These are phyloP conservation scores for Wickerhamiella cacticola DNA, from an alignment of 805 yeast species.

Conservation along the genomic window DNA sequence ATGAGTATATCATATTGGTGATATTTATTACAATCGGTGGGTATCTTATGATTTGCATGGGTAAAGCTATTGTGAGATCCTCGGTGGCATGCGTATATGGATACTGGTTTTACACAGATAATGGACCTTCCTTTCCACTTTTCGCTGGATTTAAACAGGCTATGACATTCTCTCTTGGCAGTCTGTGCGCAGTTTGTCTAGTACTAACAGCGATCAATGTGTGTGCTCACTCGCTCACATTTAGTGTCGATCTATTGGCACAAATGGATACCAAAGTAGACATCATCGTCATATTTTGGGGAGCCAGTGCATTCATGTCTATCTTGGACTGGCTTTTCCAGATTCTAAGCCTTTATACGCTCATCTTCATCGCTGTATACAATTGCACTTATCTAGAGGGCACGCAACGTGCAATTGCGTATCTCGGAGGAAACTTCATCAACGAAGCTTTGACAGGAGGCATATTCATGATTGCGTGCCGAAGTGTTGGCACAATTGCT, in stretches of 20 bases:
- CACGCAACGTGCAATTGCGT: conserved; percentile 69
- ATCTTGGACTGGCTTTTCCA: conserved; percentile 66
- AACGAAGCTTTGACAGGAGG: conserved; percentile 75
- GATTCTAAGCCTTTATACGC: conserved; percentile 85
- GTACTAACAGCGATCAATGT: conserved; percentile 63
- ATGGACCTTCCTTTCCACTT: conserved; percentile 33
- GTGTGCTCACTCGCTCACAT: conserved; percentile 11
- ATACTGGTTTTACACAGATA: conserved; percentile 68
- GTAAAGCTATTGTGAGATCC: conserved; percentile 68
- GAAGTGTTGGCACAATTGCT: conserved; percentile 58
- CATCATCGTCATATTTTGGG: conserved; percentile 18
- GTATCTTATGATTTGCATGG: conserved; percentile 68
- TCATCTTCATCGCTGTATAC: conserved; percentile 74
- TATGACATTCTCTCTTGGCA: conserved; percentile 76
- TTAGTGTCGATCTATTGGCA: conserved; percentile 4
- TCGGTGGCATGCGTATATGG: conserved; percentile 78
- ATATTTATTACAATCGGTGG: conserved; percentile 74
- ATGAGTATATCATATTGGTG: conserved; percentile 51
- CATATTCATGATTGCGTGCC: conserved; percentile 62
- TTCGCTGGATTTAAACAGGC: conserved; percentile 70
- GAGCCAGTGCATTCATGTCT: conserved; percentile 33
- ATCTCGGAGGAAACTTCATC: conserved; percentile 33
- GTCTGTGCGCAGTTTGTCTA: conserved; percentile 75
- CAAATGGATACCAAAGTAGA: conserved; percentile 14
- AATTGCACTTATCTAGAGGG: conserved; percentile 66